Percentiles rank a stretch among this genome's conserved stretches.
These are phyloP conservation scores for Monosporascus sp. DNA, from an alignment of 2,329 filamentous ascomycete species.

Conservation along the genomic window DNA sequence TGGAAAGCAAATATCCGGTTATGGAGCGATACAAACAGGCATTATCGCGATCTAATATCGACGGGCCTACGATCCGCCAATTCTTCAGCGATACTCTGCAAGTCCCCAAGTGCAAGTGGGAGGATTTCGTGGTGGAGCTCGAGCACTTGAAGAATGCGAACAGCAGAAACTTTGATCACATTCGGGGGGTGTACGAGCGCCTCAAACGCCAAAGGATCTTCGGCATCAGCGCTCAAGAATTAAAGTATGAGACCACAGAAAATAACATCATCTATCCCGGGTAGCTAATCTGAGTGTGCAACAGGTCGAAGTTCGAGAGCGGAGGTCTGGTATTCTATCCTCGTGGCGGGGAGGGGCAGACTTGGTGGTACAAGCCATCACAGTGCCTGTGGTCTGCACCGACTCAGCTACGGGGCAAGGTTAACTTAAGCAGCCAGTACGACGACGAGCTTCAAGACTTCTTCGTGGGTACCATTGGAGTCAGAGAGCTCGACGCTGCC, in stretches of 20 bases:
- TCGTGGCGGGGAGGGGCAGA: not conserved
- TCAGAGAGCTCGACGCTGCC: conserved; percentile 2
- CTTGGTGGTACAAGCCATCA: conserved; percentile 21
- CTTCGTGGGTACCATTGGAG: conserved; percentile 3
- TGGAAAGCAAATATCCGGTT: not conserved
- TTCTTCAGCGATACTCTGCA: conserved; percentile 3
- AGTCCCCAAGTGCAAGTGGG: not conserved
- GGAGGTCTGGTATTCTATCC: conserved; percentile 8
- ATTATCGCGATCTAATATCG: not conserved
- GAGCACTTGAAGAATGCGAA: not conserved
- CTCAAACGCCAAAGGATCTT: not conserved
- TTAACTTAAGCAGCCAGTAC: conserved; percentile 14
- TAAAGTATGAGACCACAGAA: not conserved
- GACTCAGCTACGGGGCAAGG: conserved; percentile 21
- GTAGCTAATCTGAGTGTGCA: not conserved
- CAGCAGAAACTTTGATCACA: not conserved
- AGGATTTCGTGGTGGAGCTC: not conserved
- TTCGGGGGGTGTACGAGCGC: not conserved
- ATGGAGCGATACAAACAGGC: not conserved
- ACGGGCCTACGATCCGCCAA: not conserved
- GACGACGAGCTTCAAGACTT: not conserved
- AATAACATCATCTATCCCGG: too few relatives aligned
- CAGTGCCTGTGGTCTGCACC: conserved; percentile 32
- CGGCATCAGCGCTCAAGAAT: not conserved
- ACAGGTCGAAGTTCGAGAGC: conserved; percentile 9